A percentile compares a stretch with the other conserved stretches of the same genome.
Evolutionary conservation across 1,139 yeast genomes (phyloP).

Genomic region (Lodderomyces metapsilosis): DNA sequence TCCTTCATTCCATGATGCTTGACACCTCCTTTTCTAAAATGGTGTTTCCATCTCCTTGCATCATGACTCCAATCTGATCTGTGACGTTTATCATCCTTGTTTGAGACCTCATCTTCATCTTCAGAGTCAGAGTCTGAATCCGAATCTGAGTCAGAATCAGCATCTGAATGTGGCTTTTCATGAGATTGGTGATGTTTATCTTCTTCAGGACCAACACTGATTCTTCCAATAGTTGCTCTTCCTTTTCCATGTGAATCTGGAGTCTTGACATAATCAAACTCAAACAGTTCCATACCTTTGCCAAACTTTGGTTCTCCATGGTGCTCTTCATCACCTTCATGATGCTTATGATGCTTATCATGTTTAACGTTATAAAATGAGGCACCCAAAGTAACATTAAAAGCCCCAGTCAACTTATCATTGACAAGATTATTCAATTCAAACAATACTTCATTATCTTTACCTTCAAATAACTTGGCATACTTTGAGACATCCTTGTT

Average conservation of each 20-base stretch:
- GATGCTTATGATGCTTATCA: constrained; percentile 5
- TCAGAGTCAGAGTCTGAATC: constrained; percentile 7
- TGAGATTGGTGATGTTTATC: neutral
- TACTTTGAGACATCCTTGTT: constrained; percentile 68
- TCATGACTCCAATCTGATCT: neutral
- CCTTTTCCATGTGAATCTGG: neutral
- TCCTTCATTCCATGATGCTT: constrained; percentile 3
- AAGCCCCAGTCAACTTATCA: constrained; percentile 57
- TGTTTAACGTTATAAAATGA: constrained; percentile 39
- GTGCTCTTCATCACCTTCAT: constrained; percentile 3
- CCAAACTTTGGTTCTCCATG: constrained; percentile 4
- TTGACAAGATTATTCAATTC: constrained; percentile 68
- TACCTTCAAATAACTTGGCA: constrained; percentile 45
- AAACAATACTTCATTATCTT: constrained; percentile 38
- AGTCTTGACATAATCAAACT: neutral
- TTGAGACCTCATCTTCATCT: neutral
- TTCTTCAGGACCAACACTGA: neutral
- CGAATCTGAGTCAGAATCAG: constrained; percentile 9
- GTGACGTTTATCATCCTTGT: neutral
- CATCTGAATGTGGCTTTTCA: constrained; percentile 1
- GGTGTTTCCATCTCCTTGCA: neutral
- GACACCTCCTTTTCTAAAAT: constrained; percentile 2
- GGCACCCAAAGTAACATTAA: constrained; percentile 52
- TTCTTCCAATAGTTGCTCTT: neutral
- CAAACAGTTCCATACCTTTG: neutral